Evolutionary conservation across 2,329 filamentous ascomycete species (phyloP).

Genomic region (Monilinia fructicola): DNA sequence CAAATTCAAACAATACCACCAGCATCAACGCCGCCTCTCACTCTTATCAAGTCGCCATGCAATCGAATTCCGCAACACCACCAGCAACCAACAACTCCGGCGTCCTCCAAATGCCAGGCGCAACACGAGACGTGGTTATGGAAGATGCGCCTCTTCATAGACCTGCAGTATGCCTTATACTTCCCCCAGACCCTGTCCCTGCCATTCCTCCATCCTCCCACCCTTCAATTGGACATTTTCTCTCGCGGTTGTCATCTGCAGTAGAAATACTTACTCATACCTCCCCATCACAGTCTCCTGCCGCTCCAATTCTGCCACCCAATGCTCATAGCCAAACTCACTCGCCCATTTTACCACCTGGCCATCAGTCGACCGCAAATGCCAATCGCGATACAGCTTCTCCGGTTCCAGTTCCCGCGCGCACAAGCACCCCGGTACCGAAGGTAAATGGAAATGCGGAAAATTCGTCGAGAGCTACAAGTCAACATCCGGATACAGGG

Average conservation of each 20-base stretch:
- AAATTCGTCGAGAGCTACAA: conserved; percentile 51
- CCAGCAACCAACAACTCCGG: conserved; percentile 10
- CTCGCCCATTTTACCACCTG: conserved; percentile 22
- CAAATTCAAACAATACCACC: conserved; percentile 21
- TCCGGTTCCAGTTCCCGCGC: conserved; percentile 36
- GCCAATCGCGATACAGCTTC: conserved; percentile 27
- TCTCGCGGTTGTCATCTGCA: conserved; percentile 15
- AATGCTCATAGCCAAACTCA: neutral
- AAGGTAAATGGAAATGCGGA: conserved; percentile 37
- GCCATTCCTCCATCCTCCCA: neutral
- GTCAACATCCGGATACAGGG: conserved; percentile 53
- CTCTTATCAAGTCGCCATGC: conserved; percentile 36
- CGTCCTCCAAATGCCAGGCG: conserved; percentile 27
- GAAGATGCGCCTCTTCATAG: conserved; percentile 33
- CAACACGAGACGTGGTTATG: conserved; percentile 36
- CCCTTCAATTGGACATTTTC: conserved; percentile 9
- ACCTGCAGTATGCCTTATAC: conserved; percentile 30
- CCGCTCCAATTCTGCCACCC: neutral
- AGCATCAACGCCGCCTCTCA: conserved; percentile 35
- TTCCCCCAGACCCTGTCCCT: conserved; percentile 7
- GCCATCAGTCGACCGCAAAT: conserved; percentile 23
- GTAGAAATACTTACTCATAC: conserved; percentile 18
- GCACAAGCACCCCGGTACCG: conserved; percentile 52
- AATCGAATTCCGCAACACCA: conserved; percentile 31
- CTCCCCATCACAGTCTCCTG: conserved; percentile 13